Conservation (phyloP, 352 stramenopile genomes). For the Halophytophthora batemanensis region DNA sequence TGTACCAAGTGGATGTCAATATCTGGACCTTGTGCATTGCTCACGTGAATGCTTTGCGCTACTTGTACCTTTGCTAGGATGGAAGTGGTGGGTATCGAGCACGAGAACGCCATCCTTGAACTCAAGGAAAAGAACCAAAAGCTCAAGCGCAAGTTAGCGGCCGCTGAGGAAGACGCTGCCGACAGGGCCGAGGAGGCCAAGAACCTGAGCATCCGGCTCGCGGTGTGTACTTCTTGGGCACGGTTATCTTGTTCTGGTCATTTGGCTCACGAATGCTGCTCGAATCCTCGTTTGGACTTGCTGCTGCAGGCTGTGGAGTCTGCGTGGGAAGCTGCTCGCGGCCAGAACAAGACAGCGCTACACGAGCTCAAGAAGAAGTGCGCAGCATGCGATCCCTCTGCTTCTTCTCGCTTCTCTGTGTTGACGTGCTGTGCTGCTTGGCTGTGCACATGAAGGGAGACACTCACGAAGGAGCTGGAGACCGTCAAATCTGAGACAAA, state of each 20-base stretch:
- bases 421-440: not conserved
- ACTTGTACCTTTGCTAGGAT: conserved; percentile 26
- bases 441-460: conserved; percentile 31
- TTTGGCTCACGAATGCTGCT: not conserved
- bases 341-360: conserved; percentile 73
- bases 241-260: not conserved
- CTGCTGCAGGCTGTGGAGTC: conserved; percentile 61
- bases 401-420: not conserved
- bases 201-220: conserved; percentile 55
- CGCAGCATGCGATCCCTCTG: not conserved
- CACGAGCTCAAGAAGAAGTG: conserved; percentile 84
- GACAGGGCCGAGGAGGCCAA: conserved; percentile 75
- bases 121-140: conserved; percentile 76
- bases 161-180: conserved; percentile 36
- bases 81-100: conserved; percentile 67
- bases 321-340: conserved; percentile 71
- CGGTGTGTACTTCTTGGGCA: conserved; percentile 24
- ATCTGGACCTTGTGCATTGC: not conserved
- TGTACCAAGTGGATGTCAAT: not conserved
- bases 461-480: conserved; percentile 64
- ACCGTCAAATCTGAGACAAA: conserved; percentile 66
- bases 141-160: conserved; percentile 58
- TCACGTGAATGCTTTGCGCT: not conserved
- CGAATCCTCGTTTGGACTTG: not conserved
- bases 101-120: conserved; percentile 71